Evolutionary conservation across 257 asterid species (phyloP), one percentile per base, ranked within the genome.

Genomic region (Coffea canephora): DNA sequence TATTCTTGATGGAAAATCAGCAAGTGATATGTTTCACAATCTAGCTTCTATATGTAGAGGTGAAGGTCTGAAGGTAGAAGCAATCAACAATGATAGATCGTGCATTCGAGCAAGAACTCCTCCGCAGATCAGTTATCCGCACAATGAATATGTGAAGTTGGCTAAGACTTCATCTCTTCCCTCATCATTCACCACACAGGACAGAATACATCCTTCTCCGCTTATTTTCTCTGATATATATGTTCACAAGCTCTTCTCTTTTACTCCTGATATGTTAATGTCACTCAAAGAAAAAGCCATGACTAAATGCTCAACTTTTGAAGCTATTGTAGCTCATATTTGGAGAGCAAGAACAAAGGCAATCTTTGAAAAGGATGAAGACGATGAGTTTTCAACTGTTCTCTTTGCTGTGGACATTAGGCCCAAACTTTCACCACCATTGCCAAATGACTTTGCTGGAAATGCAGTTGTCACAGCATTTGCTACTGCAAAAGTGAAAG

Each of bases 301-400:
- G 43, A 15, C 75, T 34, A 84, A 82, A 12, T 86, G 89, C 81
- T 88, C 91, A 4, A 88, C 89, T 5, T 88, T 88, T 54, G 91
- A 88, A 11, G 89, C 83, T 21, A 78, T 88, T 49, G 77, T 84
- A 45, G 89, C 86, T 34, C 89, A 88, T 77, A 45, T 88, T 23
- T 88, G 89, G 91, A 80, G 48, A 39, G 82, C 89, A 27, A 82
- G 91, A 72, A 79, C 89, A 70, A 88, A 61, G 78, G 89, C 88
- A 25, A 54, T 19, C 6, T 69, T 71, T n/a, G 62, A 77, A 1
- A 27, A 69, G 4, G 41, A 9, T 21, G 71, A 76, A n/a, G 34
- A 14, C 7, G 54, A 76, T 49, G 78, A 65, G 55, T 65, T 76
- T 19, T 82, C 88, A 31, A 84, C 83, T 1, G 89, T 88, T 31